Percentiles rank a stretch among this genome's conserved stretches.
Evolutionary conservation across 768 basidiomycete species (phyloP).

Genomic region (Tylopilus sp.): DNA sequence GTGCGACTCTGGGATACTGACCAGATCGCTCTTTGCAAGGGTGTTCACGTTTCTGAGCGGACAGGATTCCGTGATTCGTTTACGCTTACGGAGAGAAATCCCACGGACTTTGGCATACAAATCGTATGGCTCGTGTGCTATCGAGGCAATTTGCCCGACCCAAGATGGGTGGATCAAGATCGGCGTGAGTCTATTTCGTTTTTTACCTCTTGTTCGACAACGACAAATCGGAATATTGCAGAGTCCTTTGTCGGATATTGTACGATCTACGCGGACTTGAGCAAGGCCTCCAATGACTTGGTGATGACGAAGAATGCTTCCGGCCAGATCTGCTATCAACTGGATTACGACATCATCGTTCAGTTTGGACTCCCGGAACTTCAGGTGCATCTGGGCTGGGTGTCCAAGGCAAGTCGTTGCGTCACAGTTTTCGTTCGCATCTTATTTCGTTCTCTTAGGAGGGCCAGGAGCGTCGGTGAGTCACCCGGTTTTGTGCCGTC

Average conservation of each 20-base stretch:
- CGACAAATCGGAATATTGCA: not conserved
- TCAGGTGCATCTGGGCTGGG: conserved; percentile 7
- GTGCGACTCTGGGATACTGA: not conserved
- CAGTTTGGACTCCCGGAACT: conserved; percentile 9
- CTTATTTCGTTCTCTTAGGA: not conserved
- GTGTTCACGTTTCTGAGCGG: not conserved
- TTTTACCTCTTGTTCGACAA: not conserved
- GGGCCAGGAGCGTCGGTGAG: not conserved
- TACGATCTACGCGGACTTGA: not conserved
- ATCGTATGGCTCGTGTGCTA: conserved; percentile 7
- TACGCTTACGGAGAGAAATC: conserved; percentile 3
- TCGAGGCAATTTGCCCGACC: conserved; percentile 6
- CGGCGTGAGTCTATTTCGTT: not conserved
- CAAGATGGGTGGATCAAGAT: conserved; percentile 15
- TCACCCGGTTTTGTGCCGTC: no score
- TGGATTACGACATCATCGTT: conserved; percentile 12
- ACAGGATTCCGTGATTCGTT: conserved; percentile 12
- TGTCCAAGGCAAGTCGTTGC: conserved; percentile 4
- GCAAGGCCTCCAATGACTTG: not conserved
- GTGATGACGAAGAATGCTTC: not conserved
- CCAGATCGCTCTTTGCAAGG: not conserved
- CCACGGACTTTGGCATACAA: conserved; percentile 6
- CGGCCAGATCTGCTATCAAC: conserved; percentile 5
- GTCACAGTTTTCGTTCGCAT: no score
- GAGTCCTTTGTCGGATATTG: conserved; percentile 8